Evolutionary conservation across 345 rosid species (phyloP).

Genomic region (Anacardium occidentale): DNA sequence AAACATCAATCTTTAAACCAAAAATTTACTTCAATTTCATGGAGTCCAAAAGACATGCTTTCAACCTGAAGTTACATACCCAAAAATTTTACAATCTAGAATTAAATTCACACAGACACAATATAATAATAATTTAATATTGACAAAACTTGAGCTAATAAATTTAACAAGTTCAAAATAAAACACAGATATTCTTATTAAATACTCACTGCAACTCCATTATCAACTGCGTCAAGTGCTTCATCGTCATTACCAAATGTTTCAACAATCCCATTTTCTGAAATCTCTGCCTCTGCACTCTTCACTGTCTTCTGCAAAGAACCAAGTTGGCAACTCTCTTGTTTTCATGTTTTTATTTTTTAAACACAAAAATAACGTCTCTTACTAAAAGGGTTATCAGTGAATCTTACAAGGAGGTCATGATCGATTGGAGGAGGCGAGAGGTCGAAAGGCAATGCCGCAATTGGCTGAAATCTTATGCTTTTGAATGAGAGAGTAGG

Average conservation of each 20-base stretch:
- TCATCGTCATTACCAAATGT: conserved; percentile 80
- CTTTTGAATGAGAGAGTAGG: conserved; percentile 26
- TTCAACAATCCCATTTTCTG: conserved; percentile 70
- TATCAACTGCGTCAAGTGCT: conserved; percentile 71
- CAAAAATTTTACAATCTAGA: no score
- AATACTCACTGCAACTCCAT: conserved; percentile 59
- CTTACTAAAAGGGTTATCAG: background rate
- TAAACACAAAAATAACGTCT: background rate
- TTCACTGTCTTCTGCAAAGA: conserved; percentile 51
- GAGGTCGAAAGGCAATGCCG: conserved; percentile 59
- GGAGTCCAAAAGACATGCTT: background rate
- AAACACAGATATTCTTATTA: background rate
- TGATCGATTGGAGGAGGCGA: conserved; percentile 91
- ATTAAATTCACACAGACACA: background rate
- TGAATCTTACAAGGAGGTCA: conserved; percentile 55
- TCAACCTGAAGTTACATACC: background rate
- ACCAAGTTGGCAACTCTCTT: background rate
- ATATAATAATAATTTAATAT: no score
- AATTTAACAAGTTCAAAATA: background rate
- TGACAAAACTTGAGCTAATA: background rate
- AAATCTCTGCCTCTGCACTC: conserved; percentile 64
- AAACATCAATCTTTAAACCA: background rate
- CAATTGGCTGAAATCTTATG: conserved; percentile 25
- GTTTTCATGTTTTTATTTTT: background rate
- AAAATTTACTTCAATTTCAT: background rate